Evolutionary conservation across 306 rosid species (phyloP), one percentile per base, ranked within the genome.

Genomic region (Alnus rubra): DNA sequence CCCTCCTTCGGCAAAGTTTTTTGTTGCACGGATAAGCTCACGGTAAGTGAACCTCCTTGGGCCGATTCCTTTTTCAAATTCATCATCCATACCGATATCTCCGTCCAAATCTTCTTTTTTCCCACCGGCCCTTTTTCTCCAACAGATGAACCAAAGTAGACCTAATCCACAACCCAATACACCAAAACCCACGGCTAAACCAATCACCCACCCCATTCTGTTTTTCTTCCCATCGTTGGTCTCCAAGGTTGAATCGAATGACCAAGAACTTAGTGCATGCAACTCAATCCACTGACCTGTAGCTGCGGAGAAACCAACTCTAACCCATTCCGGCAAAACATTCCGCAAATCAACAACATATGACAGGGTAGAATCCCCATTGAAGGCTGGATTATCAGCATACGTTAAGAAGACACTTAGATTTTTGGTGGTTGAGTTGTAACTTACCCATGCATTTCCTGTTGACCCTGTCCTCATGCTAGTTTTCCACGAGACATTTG

Each of bases 271-370:
- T 8, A 92, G 78, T 69, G 84, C 84, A 69, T 92, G 97, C 75
- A 82, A 51, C 58, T 94, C 97, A 65, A 83, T 23, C 86, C 79
- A 82, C 0, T 16, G 0, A 45, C 97, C 93, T 0, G 97, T 93
- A 12, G 98, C 86, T 6, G 98, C 95, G 8, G 96, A 91, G 75
- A 93, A 91, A 3, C 97, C 94, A 30, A 91, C 69, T 14, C 92
- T 83, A 54, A 87, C 96, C 76, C 37, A 54, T 73, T 92, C 94
- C 0, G 96, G 92, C 85, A 94, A 83, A 44, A 82, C 78, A 0
- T 80, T 81, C 62, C 81, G 89, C 82, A 92, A 77, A 88, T 94
- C 92, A 76, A 94, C 74, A 30, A 75, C 28, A 65, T 87, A 23
- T 11, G 77, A 86, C 31, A 89, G 82, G 60, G 77, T 88, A 49